Evolutionary conservation across 1,284 basidiomycete genomes (phyloP).

Genomic region (Naganishia sp.): DNA sequence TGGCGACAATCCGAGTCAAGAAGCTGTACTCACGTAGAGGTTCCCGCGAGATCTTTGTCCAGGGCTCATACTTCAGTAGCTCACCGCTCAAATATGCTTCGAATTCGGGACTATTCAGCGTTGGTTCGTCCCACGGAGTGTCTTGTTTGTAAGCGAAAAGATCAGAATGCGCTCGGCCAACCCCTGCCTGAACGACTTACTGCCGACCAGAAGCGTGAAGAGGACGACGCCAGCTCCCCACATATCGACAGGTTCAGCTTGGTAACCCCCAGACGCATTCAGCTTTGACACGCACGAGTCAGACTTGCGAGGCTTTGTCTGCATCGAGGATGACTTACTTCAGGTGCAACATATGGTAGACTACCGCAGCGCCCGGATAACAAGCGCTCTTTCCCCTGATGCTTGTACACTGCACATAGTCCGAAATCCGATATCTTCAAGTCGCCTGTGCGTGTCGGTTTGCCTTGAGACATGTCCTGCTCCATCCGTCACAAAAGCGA

Average conservation of each 20-base stretch:
- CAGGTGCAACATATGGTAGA: slow-evolving; percentile 91
- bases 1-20: neutral
- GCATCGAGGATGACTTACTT: slow-evolving; percentile 59
- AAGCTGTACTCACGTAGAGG: slow-evolving; percentile 61
- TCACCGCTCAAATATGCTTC: slow-evolving; percentile 71
- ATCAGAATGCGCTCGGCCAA: neutral
- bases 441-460: slow-evolving; percentile 43
- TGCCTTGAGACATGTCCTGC: neutral
- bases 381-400: slow-evolving; percentile 79
- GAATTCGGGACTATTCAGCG: slow-evolving; percentile 75
- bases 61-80: slow-evolving; percentile 76
- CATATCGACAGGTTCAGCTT: slow-evolving; percentile 88
- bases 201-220: slow-evolving; percentile 87
- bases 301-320: neutral
- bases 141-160: slow-evolving; percentile 58
- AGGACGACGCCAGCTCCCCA: slow-evolving; percentile 98
- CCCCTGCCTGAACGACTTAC: slow-evolving; percentile 58
- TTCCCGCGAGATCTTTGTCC: slow-evolving; percentile 68
- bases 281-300: slow-evolving; percentile 36
- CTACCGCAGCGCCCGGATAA: slow-evolving; percentile 87
- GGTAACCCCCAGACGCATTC: slow-evolving; percentile 61
- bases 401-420: slow-evolving; percentile 84
- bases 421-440: slow-evolving; percentile 97
- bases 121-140: slow-evolving; percentile 97
- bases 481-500: neutral